Evolutionary conservation across 208 protist genomes (phyloP).

Genomic region (Leptomonas pyrrhocoris): DNA sequence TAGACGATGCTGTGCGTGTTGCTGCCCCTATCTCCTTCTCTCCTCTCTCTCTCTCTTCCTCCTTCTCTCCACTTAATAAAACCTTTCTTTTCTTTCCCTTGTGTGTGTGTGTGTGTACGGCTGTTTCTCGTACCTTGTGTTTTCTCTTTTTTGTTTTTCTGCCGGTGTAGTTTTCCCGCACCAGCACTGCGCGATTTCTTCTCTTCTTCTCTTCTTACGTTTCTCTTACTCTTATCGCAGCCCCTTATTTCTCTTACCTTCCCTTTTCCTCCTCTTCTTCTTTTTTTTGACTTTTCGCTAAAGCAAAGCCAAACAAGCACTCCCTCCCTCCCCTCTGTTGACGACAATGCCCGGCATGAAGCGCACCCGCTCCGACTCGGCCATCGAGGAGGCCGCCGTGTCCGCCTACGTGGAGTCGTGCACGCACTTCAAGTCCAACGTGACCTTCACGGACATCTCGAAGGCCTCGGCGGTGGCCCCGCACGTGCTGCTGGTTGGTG

Average conservation of each 20-base stretch:
- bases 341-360: conserved; percentile 18
- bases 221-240: background rate
- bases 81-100: background rate
- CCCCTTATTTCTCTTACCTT: background rate
- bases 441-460: conserved; percentile 57
- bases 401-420: conserved; percentile 53
- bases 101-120: background rate
- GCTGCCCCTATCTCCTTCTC: background rate
- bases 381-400: conserved; percentile 36
- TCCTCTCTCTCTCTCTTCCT: background rate
- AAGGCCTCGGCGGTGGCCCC: conserved; percentile 34
- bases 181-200: background rate
- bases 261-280: background rate
- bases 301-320: too few species aligned
- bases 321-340: background rate
- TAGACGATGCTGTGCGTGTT: too few species aligned
- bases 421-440: conserved; percentile 58
- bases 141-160: background rate
- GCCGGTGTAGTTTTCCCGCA: background rate
- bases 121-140: background rate
- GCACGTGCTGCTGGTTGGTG: conserved; percentile 63
- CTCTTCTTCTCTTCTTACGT: background rate
- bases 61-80: background rate
- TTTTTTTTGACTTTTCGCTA: background rate
- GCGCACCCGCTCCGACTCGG: conserved; percentile 41